Evolutionary conservation across 306 rosid genomes (phyloP).

Genomic region (Alnus glutinosa): DNA sequence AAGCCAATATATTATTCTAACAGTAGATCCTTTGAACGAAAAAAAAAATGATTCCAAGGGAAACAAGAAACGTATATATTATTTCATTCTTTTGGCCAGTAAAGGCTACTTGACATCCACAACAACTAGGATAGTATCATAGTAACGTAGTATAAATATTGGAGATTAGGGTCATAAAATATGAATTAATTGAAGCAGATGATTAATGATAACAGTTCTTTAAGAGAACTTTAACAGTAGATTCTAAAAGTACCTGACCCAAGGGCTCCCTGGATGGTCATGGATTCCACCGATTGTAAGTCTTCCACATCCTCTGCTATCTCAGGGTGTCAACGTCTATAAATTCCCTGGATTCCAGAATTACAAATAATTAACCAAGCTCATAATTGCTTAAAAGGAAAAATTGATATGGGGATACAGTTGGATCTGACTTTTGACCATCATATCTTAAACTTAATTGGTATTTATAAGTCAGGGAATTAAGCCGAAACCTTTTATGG

Average conservation of each 20-base stretch:
- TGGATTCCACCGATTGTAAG: constrained; percentile 55
- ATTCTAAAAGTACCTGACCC: constrained; percentile 53
- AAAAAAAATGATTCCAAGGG: neutral
- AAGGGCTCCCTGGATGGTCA: constrained; percentile 69
- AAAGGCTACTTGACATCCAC: constrained; percentile 9
- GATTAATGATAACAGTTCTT: neutral
- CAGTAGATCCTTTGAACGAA: too few species aligned
- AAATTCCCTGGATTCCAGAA: constrained; percentile 56
- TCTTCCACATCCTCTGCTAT: constrained; percentile 56
- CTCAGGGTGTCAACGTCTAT: constrained; percentile 80
- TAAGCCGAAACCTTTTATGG: too few species aligned
- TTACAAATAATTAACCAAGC: constrained; percentile 34
- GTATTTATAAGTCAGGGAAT: too few species aligned
- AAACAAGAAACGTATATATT: neutral
- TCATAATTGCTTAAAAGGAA: constrained; percentile 9
- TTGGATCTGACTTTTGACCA: too few species aligned
- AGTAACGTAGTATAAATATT: too few species aligned
- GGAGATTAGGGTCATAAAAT: neutral
- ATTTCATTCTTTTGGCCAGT: neutral
- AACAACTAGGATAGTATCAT: neutral
- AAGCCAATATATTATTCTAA: too few species aligned
- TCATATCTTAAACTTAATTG: too few species aligned
- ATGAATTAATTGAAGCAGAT: neutral
- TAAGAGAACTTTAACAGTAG: constrained; percentile 4
- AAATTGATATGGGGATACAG: neutral